Percentiles rank a stretch among this genome's conserved stretches.
Evolutionary conservation across 306 rosid genomes (phyloP).

Genomic region (Alnus glutinosa): DNA sequence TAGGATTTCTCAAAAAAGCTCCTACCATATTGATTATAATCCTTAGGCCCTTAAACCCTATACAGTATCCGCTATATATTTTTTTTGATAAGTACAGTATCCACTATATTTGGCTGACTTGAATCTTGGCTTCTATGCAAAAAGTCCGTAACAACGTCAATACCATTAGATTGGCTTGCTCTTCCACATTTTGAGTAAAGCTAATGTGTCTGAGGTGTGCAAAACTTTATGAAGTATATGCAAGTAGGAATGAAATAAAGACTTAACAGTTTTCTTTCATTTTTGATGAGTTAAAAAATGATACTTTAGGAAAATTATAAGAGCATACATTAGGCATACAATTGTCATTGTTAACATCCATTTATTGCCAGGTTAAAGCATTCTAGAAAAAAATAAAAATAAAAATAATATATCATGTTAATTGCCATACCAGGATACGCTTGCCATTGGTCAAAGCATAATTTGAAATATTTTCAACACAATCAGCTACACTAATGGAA

Average conservation of each 20-base stretch:
- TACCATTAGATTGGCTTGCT: background rate
- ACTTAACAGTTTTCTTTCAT: background rate
- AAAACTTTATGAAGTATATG: background rate
- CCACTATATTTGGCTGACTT: background rate
- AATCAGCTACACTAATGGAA: conserved; percentile 47
- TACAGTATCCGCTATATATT: background rate
- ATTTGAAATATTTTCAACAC: conserved; percentile 46
- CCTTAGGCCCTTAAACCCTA: background rate
- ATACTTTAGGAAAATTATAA: background rate
- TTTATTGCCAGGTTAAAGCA: background rate
- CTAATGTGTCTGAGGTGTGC: background rate
- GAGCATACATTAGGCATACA: background rate
- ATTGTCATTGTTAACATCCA: background rate
- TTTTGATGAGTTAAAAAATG: background rate
- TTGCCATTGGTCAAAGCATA: conserved; percentile 44
- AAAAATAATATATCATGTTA: conserved; percentile 1
- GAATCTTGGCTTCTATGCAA: background rate
- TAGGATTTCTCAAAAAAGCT: background rate
- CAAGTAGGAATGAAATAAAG: background rate
- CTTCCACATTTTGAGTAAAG: background rate
- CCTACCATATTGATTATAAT: background rate
- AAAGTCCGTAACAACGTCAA: background rate
- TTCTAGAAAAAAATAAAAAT: background rate
- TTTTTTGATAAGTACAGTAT: background rate
- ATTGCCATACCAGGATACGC: conserved; percentile 55